Conservation (phyloP, 2,329 filamentous ascomycete genomes). For the Gremmenia infestans region DNA sequence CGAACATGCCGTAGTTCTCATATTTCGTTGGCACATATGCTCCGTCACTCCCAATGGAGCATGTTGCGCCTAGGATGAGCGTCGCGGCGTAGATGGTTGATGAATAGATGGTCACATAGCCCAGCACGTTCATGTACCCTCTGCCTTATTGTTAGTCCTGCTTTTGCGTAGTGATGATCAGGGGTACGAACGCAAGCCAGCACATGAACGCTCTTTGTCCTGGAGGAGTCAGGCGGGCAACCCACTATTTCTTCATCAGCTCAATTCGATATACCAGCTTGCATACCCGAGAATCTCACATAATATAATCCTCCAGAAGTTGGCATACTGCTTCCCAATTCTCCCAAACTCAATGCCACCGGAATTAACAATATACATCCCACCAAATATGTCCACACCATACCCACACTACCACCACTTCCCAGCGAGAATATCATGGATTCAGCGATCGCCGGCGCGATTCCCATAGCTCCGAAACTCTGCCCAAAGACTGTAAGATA, state of each 20-base stretch:
- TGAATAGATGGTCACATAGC: constrained; percentile 32
- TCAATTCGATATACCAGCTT: background rate
- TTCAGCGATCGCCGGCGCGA: constrained; percentile 30
- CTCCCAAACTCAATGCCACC: constrained; percentile 29
- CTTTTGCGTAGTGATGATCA: background rate
- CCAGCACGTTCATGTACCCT: constrained; percentile 32
- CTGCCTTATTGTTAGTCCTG: constrained; percentile 12
- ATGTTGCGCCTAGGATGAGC: constrained; percentile 27
- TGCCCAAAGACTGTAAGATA: constrained; percentile 31
- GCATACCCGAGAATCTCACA: constrained; percentile 10
- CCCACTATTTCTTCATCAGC: constrained; percentile 24
- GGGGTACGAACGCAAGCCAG: constrained; percentile 30
- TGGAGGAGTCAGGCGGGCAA: constrained; percentile 28
- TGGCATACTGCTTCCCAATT: constrained; percentile 31
- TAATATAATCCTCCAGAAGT: constrained; percentile 31
- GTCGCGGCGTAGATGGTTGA: constrained; percentile 32
- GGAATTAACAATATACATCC: constrained; percentile 30
- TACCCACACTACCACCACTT: constrained; percentile 27
- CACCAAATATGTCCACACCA: constrained; percentile 31
- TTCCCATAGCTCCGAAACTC: constrained; percentile 32
- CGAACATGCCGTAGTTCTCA: constrained; percentile 31
- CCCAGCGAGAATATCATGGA: constrained; percentile 29
- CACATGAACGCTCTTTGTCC: constrained; percentile 30
- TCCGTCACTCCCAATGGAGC: constrained; percentile 24
- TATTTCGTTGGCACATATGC: constrained; percentile 27